Conservation (phyloP, 2,329 filamentous ascomycete species). For the Xylariaceae sp. region DNA sequence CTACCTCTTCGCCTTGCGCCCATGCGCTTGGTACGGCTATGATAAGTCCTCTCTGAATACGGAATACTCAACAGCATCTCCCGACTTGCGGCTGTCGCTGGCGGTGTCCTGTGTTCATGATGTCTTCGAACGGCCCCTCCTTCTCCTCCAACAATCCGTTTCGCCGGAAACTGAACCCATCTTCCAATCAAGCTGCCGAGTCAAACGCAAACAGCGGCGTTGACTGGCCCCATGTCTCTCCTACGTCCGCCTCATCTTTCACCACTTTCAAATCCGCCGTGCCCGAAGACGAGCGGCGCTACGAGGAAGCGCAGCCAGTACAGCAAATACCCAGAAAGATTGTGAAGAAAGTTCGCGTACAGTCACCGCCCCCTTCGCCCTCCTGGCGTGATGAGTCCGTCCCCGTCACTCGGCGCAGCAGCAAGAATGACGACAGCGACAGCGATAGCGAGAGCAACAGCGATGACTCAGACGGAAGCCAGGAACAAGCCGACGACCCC, state of each 20-base stretch:
- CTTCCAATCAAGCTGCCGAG: slow-evolving; percentile 15
- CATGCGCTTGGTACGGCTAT: slow-evolving; percentile 13
- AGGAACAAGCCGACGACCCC: slow-evolving; percentile 23
- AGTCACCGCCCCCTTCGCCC: slow-evolving; percentile 59
- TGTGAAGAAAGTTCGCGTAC: slow-evolving; percentile 62
- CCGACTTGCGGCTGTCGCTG: slow-evolving; percentile 6
- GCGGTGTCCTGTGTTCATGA: slow-evolving; percentile 22
- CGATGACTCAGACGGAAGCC: slow-evolving; percentile 28
- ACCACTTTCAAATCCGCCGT: slow-evolving; percentile 32
- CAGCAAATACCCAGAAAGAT: slow-evolving; percentile 42
- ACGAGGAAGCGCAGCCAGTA: slow-evolving; percentile 28
- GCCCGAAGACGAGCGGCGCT: slow-evolving; percentile 31
- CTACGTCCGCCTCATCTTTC: slow-evolving; percentile 25
- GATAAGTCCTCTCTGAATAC: slow-evolving; percentile 5
- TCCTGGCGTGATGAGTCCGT: slow-evolving; percentile 51
- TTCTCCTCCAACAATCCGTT: slow-evolving; percentile 49
- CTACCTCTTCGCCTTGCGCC: slow-evolving; percentile 7
- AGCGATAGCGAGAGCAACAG: slow-evolving; percentile 23
- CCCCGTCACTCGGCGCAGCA: slow-evolving; percentile 22
- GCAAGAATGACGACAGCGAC: slow-evolving; percentile 2
- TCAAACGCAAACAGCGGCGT: slow-evolving; percentile 15
- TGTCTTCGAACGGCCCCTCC: slow-evolving; percentile 34
- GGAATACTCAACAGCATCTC: slow-evolving; percentile 4
- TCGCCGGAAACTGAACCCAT: slow-evolving; percentile 38
- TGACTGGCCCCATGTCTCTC: slow-evolving; percentile 14